Evolutionary conservation across 169 alveolate species (phyloP), one percentile per base, ranked within the genome.

Genomic region (Cryptosporidium meleagridis): DNA sequence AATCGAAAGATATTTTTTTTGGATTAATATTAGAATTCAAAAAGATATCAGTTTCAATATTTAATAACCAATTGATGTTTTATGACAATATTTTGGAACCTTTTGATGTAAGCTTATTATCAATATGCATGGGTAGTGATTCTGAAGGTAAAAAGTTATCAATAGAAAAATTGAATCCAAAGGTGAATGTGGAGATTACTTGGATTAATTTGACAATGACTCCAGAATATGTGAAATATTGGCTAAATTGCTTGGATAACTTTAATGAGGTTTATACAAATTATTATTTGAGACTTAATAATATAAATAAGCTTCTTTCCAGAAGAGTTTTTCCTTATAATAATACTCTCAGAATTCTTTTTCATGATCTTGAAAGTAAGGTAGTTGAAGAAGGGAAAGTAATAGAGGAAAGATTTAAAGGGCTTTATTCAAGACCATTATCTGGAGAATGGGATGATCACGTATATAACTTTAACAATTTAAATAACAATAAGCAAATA

Each of bases 121-220:
- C 86, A 16, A 16, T 23, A 23, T 73, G 86, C 45, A 73, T 35
- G n/a, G 86, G 86, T n/a, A 37, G 26, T 7, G 37, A 59, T 3
- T 31, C 53, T 18, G 33, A 72, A 16, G 58, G 3, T 0, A 33
- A 33, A 10, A 59, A 59, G 1, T 55, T 73, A 7, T 52, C 52
- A 18, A 73, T 39, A 41, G 86, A 73, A 58, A 73, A 73, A 41
- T 71, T 73, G 14, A 73, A 10, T 16, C 86, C 86, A 35, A 55
- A 18, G n/a, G 29, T 23, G 26, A 41, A 80, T 4, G 31, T 80
- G n/a, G 73, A 65, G 29, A 44, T 80, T 33, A 44, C 89, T 9
- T 80, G 89, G 89, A 80, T 80, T 12, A 80, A 80, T 51, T 9
- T 80, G 44, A 80, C 89, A 10, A 9, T 80, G 58, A 62, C 80